Percentiles rank a stretch among this genome's conserved stretches.
These are phyloP conservation scores for Panaeolus cyanescens DNA, from an alignment of 768 basidiomycete species.

Conservation along the genomic window DNA sequence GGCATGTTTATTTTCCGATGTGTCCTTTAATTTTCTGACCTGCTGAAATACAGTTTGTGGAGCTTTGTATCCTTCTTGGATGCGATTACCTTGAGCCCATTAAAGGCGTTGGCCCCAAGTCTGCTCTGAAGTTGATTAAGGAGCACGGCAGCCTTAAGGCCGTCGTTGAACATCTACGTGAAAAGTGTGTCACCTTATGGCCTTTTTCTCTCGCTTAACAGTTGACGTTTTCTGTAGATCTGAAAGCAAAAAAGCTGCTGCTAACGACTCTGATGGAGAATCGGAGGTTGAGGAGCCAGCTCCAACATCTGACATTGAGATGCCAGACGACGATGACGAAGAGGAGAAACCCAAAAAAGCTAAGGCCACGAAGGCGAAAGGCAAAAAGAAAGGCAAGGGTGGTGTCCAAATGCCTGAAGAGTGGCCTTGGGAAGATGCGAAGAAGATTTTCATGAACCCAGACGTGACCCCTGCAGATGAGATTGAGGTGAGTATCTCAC, in stretches of 20 bases:
- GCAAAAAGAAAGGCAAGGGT: conserved; percentile 67
- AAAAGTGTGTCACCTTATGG: conserved; percentile 52
- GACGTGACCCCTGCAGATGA: conserved; percentile 87
- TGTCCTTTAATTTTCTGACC: background rate
- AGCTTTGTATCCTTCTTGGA: conserved; percentile 93
- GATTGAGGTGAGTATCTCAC: conserved; percentile 73
- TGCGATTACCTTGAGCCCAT: conserved; percentile 99
- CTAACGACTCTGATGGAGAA: conserved; percentile 26
- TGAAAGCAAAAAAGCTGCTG: conserved; percentile 42
- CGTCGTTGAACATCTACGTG: conserved; percentile 77
- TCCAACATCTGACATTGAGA: conserved; percentile 48
- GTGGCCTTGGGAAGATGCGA: conserved; percentile 97
- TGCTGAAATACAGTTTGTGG: conserved; percentile 75
- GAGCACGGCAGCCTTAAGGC: conserved; percentile 75
- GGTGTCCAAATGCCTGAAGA: conserved; percentile 86
- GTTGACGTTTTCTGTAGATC: conserved; percentile 30
- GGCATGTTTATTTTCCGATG: conserved; percentile 38
- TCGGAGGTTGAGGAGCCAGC: conserved; percentile 40
- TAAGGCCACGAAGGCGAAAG: conserved; percentile 35
- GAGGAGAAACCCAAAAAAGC: conserved; percentile 36
- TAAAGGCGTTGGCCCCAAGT: conserved; percentile 94
- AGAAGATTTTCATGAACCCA: conserved; percentile 85
- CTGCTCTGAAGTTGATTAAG: conserved; percentile 87
- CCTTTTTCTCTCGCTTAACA: background rate
- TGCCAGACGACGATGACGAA: conserved; percentile 34